phyloP scores from a whole-genome alignment of 371 early-diverging fungal genomes.

The Capniomyces stellatus region DNA sequence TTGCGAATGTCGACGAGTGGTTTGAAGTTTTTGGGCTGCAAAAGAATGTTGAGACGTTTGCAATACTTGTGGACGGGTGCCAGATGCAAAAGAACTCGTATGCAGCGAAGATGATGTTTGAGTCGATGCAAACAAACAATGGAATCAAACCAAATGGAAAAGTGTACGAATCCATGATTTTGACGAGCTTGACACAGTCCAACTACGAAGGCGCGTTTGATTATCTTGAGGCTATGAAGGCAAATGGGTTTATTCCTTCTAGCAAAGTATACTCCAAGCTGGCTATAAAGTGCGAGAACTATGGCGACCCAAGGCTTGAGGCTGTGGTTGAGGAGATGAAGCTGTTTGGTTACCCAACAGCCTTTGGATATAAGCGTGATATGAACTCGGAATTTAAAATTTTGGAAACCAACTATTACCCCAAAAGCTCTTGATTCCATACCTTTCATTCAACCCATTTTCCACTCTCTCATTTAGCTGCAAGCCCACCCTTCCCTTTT shows the following conservation, averaged over 20 bases:
- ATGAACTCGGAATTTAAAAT: background rate
- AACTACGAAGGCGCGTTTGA: constrained; percentile 57
- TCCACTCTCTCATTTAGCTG: too few relatives aligned
- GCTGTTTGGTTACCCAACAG: constrained; percentile 32
- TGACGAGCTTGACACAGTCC: constrained; percentile 26
- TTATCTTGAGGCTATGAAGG: constrained; percentile 60
- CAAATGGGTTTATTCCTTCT: constrained; percentile 41
- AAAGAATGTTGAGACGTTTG: constrained; percentile 41
- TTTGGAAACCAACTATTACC: too few relatives aligned
- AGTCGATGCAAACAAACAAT: constrained; percentile 23
- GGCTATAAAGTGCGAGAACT: constrained; percentile 37
- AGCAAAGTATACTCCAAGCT: constrained; percentile 32
- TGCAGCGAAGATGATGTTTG: constrained; percentile 35
- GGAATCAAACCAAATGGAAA: constrained; percentile 11
- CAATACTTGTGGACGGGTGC: constrained; percentile 38
- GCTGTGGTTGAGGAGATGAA: constrained; percentile 55
- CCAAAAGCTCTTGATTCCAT: too few relatives aligned
- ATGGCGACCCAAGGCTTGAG: constrained; percentile 44
- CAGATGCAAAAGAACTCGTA: constrained; percentile 28
- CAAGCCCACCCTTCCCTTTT: too few relatives aligned
- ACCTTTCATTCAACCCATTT: too few relatives aligned
- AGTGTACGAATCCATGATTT: constrained; percentile 40
- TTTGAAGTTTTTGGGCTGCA: constrained; percentile 22
- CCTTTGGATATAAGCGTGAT: background rate
- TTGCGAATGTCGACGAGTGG: constrained; percentile 33